Percentiles rank a stretch among this genome's conserved stretches.
Evolutionary conservation across 108 stramenopile genomes (phyloP).

Genomic region (Nitzschia sp.): DNA sequence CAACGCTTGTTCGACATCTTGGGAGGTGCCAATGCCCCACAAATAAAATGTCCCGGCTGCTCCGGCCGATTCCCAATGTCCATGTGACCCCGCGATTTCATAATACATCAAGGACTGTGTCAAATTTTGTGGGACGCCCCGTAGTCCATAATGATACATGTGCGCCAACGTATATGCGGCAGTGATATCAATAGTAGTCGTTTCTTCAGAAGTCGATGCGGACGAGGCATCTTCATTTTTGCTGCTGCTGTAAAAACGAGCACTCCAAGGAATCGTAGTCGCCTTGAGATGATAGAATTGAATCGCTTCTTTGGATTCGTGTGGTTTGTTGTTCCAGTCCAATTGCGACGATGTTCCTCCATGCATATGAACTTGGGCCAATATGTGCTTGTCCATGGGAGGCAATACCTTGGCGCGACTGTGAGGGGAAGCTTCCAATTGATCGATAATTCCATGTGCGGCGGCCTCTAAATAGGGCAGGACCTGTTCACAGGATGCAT

Average conservation of each 20-base stretch:
- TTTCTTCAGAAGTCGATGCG: not conserved
- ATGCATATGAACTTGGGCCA: conserved; percentile 72
- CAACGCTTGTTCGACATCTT: conserved; percentile 65
- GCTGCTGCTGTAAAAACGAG: not conserved
- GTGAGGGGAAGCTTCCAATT: conserved; percentile 53
- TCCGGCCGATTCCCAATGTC: conserved; percentile 80
- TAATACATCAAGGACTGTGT: conserved; percentile 76
- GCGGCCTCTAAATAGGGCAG: conserved; percentile 86
- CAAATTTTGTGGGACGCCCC: conserved; percentile 80
- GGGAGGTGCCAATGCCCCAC: conserved; percentile 72
- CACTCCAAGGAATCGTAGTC: conserved; percentile 27
- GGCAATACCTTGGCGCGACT: conserved; percentile 68
- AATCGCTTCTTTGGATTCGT: conserved; percentile 79
- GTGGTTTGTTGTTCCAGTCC: conserved; percentile 70
- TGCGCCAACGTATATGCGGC: conserved; percentile 76
- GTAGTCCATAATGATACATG: conserved; percentile 70
- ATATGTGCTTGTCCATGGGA: conserved; percentile 71
- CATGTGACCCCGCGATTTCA: conserved; percentile 60
- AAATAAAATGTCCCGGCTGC: conserved; percentile 75
- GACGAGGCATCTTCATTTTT: not conserved
- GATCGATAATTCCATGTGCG: conserved; percentile 76
- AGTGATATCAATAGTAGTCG: conserved; percentile 50
- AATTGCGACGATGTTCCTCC: conserved; percentile 79
- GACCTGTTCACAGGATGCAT: conserved; percentile 43
- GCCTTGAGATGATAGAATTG: conserved; percentile 83